Evolutionary conservation across 305 asterid genomes (phyloP).

Genomic region (Solanum hybrid): DNA sequence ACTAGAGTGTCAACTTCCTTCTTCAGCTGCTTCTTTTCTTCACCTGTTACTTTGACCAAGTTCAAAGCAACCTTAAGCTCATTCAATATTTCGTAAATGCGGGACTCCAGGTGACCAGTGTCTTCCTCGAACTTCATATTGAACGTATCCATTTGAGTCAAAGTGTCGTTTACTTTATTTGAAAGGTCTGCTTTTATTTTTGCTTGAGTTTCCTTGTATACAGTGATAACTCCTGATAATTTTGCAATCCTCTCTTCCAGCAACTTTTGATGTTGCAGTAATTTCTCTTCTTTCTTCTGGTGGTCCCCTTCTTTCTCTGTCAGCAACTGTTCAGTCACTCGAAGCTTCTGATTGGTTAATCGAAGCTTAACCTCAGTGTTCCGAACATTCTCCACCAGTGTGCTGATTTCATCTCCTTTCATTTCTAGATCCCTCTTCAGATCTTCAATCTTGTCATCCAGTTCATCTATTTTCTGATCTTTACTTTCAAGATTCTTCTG

Average conservation of each 20-base stretch:
- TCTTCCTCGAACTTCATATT: slow-evolving; percentile 77
- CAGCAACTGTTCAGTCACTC: slow-evolving; percentile 67
- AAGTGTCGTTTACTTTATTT: slow-evolving; percentile 37
- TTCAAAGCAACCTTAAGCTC: slow-evolving; percentile 50
- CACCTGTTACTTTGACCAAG: slow-evolving; percentile 45
- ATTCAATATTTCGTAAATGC: slow-evolving; percentile 52
- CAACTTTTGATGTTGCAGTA: slow-evolving; percentile 33
- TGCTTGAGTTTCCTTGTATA: slow-evolving; percentile 43
- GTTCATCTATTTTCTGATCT: slow-evolving; percentile 39
- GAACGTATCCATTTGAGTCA: slow-evolving; percentile 46
- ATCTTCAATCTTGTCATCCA: slow-evolving; percentile 54
- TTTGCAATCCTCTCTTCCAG: slow-evolving; percentile 38
- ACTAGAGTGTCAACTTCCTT: slow-evolving; percentile 29
- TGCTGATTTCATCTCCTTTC: slow-evolving; percentile 59
- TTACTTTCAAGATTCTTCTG: slow-evolving; percentile 32
- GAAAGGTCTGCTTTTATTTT: slow-evolving; percentile 33
- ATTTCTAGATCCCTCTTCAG: slow-evolving; percentile 68
- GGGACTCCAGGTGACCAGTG: slow-evolving; percentile 66
- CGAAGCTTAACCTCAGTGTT: slow-evolving; percentile 74
- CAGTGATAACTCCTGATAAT: slow-evolving; percentile 29
- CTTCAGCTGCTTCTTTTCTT: slow-evolving; percentile 37
- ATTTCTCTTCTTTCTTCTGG: slow-evolving; percentile 47
- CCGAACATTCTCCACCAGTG: slow-evolving; percentile 58
- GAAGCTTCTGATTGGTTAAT: slow-evolving; percentile 67
- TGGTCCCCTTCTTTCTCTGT: slow-evolving; percentile 60